phyloP scores from a whole-genome alignment of 1,139 yeast genomes.

The Chernovozyma aurita region DNA sequence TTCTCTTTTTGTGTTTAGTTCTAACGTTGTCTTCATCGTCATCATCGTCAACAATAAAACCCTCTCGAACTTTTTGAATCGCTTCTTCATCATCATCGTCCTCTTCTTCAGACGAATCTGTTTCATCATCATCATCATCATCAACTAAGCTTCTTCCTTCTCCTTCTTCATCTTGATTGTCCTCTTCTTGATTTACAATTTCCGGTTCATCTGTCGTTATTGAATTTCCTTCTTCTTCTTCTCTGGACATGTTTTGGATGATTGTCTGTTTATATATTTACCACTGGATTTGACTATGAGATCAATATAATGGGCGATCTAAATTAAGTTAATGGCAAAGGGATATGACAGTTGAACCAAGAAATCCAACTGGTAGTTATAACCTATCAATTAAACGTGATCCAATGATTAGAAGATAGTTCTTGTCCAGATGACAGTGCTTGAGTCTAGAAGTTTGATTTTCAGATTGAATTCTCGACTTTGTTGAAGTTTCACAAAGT shows the following conservation, averaged over 20 bases:
- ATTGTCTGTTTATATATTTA: no score
- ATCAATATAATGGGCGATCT: no score
- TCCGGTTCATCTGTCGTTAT: conserved; percentile 1
- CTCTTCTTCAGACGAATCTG: conserved; percentile 73
- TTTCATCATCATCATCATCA: conserved; percentile 49
- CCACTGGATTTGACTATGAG: no score
- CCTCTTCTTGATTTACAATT: conserved; percentile 29
- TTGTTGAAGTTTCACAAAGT: no score
- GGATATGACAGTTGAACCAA: no score
- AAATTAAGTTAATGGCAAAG: no score
- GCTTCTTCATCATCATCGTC: conserved; percentile 77
- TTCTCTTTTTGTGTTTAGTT: conserved; percentile 32
- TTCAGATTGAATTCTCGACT: no score
- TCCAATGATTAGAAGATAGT: no score
- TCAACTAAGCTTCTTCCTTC: conserved; percentile 11
- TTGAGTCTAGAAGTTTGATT: no score
- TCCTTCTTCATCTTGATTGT: conserved; percentile 13
- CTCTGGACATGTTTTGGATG: conserved; percentile 3
- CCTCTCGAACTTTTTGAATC: conserved; percentile 73
- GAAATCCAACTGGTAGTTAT: no score
- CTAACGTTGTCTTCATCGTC: conserved; percentile 53
- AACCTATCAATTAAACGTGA: no score
- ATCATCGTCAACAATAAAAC: conserved; percentile 91
- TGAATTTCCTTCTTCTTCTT: conserved; percentile 2
- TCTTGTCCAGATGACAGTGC: no score